A percentile compares a stretch with the other conserved stretches of the same genome.
phyloP scores from a whole-genome alignment of 176 grass and related monocot genomes.

The Areca catechu region DNA sequence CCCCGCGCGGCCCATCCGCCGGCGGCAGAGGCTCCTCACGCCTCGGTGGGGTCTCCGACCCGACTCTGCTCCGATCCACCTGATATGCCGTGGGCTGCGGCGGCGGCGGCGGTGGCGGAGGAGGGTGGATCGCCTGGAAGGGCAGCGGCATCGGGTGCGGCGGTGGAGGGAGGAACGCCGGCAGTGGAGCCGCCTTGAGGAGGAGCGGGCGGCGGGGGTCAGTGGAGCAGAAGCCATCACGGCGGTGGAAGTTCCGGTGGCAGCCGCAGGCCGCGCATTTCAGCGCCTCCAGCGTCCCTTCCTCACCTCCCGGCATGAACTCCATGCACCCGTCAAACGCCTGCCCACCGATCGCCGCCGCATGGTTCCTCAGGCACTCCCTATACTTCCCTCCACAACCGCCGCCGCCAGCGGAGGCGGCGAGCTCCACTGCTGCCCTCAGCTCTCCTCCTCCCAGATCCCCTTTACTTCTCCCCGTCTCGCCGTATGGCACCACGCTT shows the following conservation, averaged over 20 bases:
- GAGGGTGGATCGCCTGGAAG: not conserved
- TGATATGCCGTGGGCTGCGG: not conserved
- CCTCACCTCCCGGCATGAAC: slow-evolving; percentile 46
- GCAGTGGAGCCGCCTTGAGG: not conserved
- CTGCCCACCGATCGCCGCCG: slow-evolving; percentile 44
- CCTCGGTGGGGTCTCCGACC: not conserved
- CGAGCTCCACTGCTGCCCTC: no score
- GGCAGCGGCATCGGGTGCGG: not conserved
- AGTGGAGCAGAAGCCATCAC: not conserved
- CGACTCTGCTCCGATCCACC: not conserved
- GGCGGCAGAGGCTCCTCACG: not conserved
- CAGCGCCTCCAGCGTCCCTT: slow-evolving; percentile 7
- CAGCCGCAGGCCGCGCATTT: slow-evolving; percentile 10
- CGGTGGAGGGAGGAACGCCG: not conserved
- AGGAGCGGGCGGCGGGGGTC: not conserved
- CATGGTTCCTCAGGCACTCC: slow-evolving; percentile 54
- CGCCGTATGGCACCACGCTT: no score
- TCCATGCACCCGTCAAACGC: slow-evolving; percentile 50
- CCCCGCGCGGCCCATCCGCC: not conserved
- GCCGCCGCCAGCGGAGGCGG: not conserved
- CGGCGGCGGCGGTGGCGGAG: not conserved
- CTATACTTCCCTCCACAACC: slow-evolving; percentile 14
- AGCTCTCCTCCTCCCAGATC: no score
- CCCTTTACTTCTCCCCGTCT: no score
- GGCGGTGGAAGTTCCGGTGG: slow-evolving; percentile 12